Base-by-base conservation (phyloP, 2,329 filamentous ascomycete genomes). In the Pseudogymnoascus verrucosus region DNA sequence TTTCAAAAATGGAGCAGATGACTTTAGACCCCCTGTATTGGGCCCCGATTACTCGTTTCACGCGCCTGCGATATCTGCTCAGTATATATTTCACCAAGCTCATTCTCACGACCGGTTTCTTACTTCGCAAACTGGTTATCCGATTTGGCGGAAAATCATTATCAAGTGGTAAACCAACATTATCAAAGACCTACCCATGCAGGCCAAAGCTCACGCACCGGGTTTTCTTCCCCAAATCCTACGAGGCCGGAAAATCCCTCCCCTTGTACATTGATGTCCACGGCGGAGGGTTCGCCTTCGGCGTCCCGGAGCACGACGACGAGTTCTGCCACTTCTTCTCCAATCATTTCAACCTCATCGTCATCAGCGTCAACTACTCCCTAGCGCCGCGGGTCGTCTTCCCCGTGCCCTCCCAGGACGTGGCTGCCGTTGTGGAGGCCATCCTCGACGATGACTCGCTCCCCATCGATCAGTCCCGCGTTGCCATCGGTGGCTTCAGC, bases 251-350 rank as follows among this genome's bases (percentile, higher is more conserved):
- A 0, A 68, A 70, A 6, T 44, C 65, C 0, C 70, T 69, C 5
- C 79, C 81, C 1, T 73, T 78, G 1, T 74, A 82, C 54, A 72
- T 84, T 51, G 76, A 79, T 62, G 76, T 83, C 67, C 82, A 84
- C 67, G 81, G 81, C 62, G 80, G 82, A 64, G 80, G 80, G 40
- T 82, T 80, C 68, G 73, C 74, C 28, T 28, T 83, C 47, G 76
- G 78, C 70, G 68, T 75, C 19, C 76, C 80, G 0, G 64, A 71
- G 59, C 71, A 78, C 47, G 79, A 81, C 67, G 79, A 82, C 70
- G 67, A 68, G n/a, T 80, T 80, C 74, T 82, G 79, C 70, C 70
- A 70, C 40, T 66, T 68, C 63, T 80, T 81, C 66, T 74, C 79
- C 23, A 71, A 76, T 61, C 66, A 69, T 1, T 74, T 78, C 62